A percentile compares a stretch with the other conserved stretches of the same genome.
Evolutionary conservation across 2,329 filamentous ascomycete genomes (phyloP).

Genomic region (Phialophora macrospora): DNA sequence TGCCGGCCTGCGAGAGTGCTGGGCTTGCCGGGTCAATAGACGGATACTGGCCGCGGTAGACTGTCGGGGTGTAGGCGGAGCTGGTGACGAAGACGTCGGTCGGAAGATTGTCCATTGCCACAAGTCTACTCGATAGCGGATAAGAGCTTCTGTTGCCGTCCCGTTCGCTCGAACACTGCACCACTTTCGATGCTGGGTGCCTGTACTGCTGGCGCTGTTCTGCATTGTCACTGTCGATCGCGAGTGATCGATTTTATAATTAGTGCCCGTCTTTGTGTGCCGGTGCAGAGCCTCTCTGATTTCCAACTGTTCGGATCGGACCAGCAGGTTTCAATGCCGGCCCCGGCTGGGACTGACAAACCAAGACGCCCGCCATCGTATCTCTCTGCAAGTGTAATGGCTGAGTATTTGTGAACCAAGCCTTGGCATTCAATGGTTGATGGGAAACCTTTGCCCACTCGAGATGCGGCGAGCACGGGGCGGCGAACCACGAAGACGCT

Average conservation of each 20-base stretch:
- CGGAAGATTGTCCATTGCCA: conserved; percentile 6
- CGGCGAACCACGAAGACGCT: not conserved
- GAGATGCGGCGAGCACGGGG: not conserved
- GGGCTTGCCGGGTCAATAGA: conserved; percentile 46
- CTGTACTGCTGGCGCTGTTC: not conserved
- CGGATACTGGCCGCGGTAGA: conserved; percentile 48
- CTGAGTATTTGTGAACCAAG: not conserved
- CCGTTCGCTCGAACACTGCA: not conserved
- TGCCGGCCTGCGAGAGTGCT: conserved; percentile 44
- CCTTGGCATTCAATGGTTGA: not conserved
- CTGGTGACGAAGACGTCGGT: conserved; percentile 9
- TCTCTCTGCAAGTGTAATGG: not conserved
- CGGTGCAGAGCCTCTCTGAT: not conserved
- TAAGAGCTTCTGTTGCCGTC: not conserved
- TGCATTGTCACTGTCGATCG: not conserved
- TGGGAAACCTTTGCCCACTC: not conserved
- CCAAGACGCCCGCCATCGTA: not conserved
- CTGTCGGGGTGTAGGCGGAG: conserved; percentile 43
- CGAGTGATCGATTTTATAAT: too few species aligned
- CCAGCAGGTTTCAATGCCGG: not conserved
- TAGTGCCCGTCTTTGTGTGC: not conserved
- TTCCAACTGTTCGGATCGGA: not conserved
- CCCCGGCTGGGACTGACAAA: not conserved
- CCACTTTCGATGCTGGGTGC: not conserved
- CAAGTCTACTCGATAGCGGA: not conserved